These are phyloP conservation scores for Capsicum rhomboideum DNA, from an alignment of 257 asterid genomes.

Conservation along the genomic window DNA sequence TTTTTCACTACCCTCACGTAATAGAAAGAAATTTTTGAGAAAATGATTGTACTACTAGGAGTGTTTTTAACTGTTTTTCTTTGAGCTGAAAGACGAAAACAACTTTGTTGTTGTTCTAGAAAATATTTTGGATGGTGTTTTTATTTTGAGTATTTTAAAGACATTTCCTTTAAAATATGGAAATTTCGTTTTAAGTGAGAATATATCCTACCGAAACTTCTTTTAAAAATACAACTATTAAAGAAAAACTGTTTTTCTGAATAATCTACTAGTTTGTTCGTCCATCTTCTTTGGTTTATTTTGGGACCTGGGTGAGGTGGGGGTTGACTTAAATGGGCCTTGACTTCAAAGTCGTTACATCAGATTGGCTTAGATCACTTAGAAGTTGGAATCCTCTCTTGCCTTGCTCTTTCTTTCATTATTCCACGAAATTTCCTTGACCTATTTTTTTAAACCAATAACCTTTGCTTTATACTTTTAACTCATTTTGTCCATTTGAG, in stretches of 20 bases:
- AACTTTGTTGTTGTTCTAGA: neutral
- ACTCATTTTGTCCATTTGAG: neutral
- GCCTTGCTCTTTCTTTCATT: conserved; percentile 30
- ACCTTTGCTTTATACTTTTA: neutral
- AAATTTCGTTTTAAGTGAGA: neutral
- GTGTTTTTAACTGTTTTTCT: neutral
- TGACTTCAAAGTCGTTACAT: conserved; percentile 42
- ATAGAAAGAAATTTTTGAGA: neutral
- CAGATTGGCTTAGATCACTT: conserved; percentile 3
- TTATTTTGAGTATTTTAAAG: neutral
- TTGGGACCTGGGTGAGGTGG: neutral
- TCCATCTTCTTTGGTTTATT: too few species aligned
- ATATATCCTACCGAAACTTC: neutral
- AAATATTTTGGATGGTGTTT: neutral
- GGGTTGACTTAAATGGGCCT: conserved; percentile 21
- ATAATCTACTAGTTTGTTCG: too few species aligned
- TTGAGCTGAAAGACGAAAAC: neutral
- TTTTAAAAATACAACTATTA: neutral
- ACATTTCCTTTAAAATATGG: neutral
- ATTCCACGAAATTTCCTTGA: conserved; percentile 42
- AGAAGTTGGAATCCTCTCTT: neutral
- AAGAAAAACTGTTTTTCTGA: neutral
- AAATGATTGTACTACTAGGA: neutral
- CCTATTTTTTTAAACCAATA: neutral
- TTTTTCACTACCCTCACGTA: too few species aligned